Base-by-base conservation (phyloP, 306 rosid species). In the Fragaria ananassa region DNA sequence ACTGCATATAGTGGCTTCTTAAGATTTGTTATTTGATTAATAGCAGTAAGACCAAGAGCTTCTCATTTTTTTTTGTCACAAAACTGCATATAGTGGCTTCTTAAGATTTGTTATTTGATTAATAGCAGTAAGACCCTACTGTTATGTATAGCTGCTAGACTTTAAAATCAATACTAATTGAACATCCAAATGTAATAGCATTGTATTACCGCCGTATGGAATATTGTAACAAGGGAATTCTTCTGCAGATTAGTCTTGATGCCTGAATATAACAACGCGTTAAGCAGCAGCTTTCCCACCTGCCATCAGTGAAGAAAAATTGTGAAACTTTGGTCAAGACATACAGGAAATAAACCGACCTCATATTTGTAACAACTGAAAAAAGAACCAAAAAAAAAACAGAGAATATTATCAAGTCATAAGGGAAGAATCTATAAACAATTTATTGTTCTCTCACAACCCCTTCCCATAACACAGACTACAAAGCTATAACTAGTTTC, bases 211-310 rank as follows among this genome's bases (percentile, higher is more conserved):
- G 89, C 79, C 37, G 97, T 92, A 81, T 92, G 98, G 71, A 96
- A 92, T 87, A 96, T 96, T 29, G 99, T 92, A 73, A 92, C 97
- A 58, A 96, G 53, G 74, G 99, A 87, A 83, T 96, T 96, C 96
- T 96, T 96, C 79, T 92, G 98, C 25, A 72, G 66, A 82, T 77
- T 91, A 68, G 98, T 96, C 88, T 96, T 96, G 85, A 96, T 92
- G 78, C 99, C 98, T 37, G 93, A 93, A 84, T 96, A 96, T 64
- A 96, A 60, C 81, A 88, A 86, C 46, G 99, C 97, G 83, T 96
- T 96, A 53, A 96, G 98, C 84, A 89, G 92, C 80, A 96, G 71
- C 81, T 81, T 96, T 79, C 99, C 99, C 17, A 87, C 98, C 99
- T 96, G 92, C 80, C 79, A 83, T 75, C 25, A 72, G 72, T 44